A percentile compares a stretch with the other conserved stretches of the same genome.
These are phyloP conservation scores for Paraphoma sp. DNA, from an alignment of 2,329 filamentous ascomycete species.

Conservation along the genomic window DNA sequence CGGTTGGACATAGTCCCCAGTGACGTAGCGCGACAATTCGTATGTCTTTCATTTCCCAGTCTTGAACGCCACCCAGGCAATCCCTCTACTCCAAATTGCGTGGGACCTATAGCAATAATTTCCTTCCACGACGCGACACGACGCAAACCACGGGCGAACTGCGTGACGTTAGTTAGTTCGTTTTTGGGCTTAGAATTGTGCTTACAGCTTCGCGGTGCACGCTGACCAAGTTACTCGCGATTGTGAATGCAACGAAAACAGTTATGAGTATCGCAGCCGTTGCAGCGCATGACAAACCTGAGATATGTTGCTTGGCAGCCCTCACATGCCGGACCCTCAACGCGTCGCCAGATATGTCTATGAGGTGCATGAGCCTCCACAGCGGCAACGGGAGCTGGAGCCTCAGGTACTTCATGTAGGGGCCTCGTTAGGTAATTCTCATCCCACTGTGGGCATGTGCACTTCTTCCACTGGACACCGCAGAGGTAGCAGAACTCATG, in stretches of 20 bases:
- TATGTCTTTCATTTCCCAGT: too few species aligned
- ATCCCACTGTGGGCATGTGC: slow-evolving; percentile 12
- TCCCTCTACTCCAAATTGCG: too few species aligned
- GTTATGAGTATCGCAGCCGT: neutral
- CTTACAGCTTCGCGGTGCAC: neutral
- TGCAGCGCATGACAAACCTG: slow-evolving; percentile 8
- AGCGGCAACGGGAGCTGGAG: neutral
- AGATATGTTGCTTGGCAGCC: slow-evolving; percentile 6
- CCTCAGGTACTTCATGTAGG: neutral
- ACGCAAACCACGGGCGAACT: too few species aligned
- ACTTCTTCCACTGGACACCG: slow-evolving; percentile 20
- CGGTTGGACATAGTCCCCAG: too few species aligned
- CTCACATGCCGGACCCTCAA: slow-evolving; percentile 1
- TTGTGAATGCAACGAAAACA: slow-evolving; percentile 18
- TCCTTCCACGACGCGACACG: too few species aligned
- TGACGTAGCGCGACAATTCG: too few species aligned
- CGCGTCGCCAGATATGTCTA: neutral
- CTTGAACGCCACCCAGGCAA: too few species aligned
- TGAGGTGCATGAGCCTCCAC: neutral
- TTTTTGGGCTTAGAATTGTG: neutral
- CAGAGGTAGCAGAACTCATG: slow-evolving; percentile 30
- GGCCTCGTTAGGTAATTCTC: slow-evolving; percentile 13
- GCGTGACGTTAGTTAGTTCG: too few species aligned
- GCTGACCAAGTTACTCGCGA: neutral
- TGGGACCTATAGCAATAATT: too few species aligned